Evolutionary conservation across 371 early-diverging fungal genomes (phyloP).

Genomic region (Chytridium lagenaria): DNA sequence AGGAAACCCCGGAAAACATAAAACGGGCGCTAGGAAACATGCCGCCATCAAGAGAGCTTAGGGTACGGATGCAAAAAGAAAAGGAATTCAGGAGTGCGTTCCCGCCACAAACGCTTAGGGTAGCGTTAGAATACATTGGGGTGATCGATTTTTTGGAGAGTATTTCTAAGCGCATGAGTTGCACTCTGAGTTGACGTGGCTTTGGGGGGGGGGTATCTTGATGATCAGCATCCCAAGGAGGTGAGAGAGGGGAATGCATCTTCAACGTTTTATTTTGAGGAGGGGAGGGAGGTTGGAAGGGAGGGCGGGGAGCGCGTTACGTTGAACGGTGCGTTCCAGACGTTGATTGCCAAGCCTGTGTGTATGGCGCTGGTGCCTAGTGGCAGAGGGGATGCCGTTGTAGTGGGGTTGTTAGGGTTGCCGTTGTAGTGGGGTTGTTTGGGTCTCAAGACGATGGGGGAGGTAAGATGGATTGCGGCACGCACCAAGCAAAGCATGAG

Average conservation of each 20-base stretch:
- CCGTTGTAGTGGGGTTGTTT: constrained; percentile 41
- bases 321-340: constrained; percentile 61
- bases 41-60: too few relatives aligned
- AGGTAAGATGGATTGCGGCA: constrained; percentile 25
- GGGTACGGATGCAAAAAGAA: too few relatives aligned
- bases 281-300: neutral
- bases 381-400: neutral
- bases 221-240: neutral
- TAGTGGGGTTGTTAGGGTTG: constrained; percentile 52
- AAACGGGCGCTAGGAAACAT: too few relatives aligned
- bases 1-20: too few relatives aligned
- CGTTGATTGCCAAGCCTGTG: constrained; percentile 48
- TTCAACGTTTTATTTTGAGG: constrained; percentile 58
- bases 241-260: constrained; percentile 38
- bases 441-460: neutral
- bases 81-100: too few relatives aligned
- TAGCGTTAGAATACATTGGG: too few relatives aligned
- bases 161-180: constrained; percentile 59
- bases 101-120: too few relatives aligned
- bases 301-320: constrained; percentile 37
- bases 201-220: neutral
- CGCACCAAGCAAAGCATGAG: too few relatives aligned
- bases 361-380: constrained; percentile 35
- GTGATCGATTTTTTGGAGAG: too few relatives aligned
- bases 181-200: constrained; percentile 24